Evolutionary conservation across 495 filamentous ascomycete species (phyloP).

Genomic region (Pseudoneurospora amorphoporcata): DNA sequence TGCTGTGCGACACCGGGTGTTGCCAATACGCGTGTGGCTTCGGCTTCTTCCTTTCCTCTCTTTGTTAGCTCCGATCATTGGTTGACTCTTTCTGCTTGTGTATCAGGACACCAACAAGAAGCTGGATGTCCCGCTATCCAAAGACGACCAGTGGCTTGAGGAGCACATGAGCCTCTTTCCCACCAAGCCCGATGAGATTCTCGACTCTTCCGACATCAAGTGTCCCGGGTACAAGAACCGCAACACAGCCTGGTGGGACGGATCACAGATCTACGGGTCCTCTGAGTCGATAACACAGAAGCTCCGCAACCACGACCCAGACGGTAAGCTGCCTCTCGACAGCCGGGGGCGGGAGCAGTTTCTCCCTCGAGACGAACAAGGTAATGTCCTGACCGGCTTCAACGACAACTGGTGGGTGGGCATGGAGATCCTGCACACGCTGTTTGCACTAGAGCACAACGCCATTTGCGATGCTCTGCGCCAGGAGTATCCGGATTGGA

Average conservation of each 20-base stretch:
- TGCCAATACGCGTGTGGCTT: neutral
- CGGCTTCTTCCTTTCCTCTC: neutral
- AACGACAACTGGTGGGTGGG: conserved; percentile 36
- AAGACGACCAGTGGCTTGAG: conserved; percentile 20
- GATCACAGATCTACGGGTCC: conserved; percentile 35
- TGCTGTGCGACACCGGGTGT: neutral
- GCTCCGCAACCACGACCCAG: conserved; percentile 16
- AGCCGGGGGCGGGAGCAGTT: conserved; percentile 17
- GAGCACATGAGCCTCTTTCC: conserved; percentile 20
- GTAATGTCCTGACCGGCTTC: conserved; percentile 32
- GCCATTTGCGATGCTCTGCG: conserved; percentile 26
- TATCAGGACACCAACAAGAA: conserved; percentile 5
- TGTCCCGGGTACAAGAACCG: conserved; percentile 31
- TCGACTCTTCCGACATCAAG: conserved; percentile 21
- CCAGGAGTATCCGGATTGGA: conserved; percentile 21
- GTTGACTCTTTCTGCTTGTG: neutral
- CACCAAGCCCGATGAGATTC: conserved; percentile 19
- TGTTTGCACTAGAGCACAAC: conserved; percentile 37
- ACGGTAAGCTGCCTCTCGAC: conserved; percentile 28
- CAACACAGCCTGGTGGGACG: conserved; percentile 38
- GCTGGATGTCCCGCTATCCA: conserved; percentile 20
- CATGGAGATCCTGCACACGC: conserved; percentile 32
- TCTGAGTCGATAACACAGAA: conserved; percentile 21
- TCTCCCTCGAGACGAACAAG: conserved; percentile 23
- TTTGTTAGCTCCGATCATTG: neutral